phyloP scores from a whole-genome alignment of 495 filamentous ascomycete species.

The Penicillium lividum region DNA sequence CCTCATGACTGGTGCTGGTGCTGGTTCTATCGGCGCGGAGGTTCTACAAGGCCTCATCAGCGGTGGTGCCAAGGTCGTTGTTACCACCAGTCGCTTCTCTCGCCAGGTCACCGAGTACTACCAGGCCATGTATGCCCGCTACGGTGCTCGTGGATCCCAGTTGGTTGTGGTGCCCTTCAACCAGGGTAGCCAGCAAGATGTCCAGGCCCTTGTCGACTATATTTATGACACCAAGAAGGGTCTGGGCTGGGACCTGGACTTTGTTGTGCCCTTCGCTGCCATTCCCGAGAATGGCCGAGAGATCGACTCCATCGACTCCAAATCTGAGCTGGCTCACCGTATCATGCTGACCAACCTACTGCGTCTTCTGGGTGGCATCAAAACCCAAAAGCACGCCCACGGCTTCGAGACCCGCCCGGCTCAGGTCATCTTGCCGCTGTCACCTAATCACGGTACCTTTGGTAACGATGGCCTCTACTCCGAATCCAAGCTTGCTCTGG shows the following conservation, averaged over 20 bases:
- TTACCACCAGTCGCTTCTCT: slow-evolving; percentile 95
- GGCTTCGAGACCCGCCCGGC: slow-evolving; percentile 94
- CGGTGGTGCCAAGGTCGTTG: slow-evolving; percentile 92
- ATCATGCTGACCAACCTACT: slow-evolving; percentile 99
- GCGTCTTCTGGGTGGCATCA: slow-evolving; percentile 85
- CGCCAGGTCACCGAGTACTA: slow-evolving; percentile 99
- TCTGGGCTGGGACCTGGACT: slow-evolving; percentile 97
- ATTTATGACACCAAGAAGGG: slow-evolving; percentile 97
- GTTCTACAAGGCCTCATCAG: slow-evolving; percentile 95
- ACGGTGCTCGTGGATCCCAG: slow-evolving; percentile 90
- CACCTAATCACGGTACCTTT: slow-evolving; percentile 97
- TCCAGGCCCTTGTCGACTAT: slow-evolving; percentile 88
- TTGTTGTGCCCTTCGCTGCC: slow-evolving; percentile 92
- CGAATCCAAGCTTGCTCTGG: slow-evolving; percentile 93
- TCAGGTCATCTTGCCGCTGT: slow-evolving; percentile 93
- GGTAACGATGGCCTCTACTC: slow-evolving; percentile 98
- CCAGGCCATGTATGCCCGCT: slow-evolving; percentile 95
- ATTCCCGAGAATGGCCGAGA: slow-evolving; percentile 98
- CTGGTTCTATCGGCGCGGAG: slow-evolving; percentile 97
- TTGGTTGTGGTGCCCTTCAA: slow-evolving; percentile 98
- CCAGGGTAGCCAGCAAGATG: slow-evolving; percentile 96
- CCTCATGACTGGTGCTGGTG: slow-evolving; percentile 97
- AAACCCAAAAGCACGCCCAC: slow-evolving; percentile 79
- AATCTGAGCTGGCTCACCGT: slow-evolving; percentile 95
- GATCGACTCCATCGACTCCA: slow-evolving; percentile 95